Percentiles rank a stretch among this genome's conserved stretches.
phyloP scores from a whole-genome alignment of 768 basidiomycete species.

The Hericium alpestre region DNA sequence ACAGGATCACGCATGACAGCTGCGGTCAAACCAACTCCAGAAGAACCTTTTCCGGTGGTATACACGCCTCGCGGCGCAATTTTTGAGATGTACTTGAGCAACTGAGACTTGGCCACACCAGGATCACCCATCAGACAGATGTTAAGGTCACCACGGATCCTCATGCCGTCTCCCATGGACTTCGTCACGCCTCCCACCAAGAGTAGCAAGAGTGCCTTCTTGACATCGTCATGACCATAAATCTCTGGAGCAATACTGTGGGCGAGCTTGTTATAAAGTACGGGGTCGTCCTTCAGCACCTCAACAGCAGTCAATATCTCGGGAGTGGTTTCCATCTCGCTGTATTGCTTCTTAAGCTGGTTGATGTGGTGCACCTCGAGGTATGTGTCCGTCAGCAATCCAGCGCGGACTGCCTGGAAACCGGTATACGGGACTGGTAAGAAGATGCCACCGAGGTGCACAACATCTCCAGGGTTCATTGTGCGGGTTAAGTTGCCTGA shows the following conservation, averaged over 20 bases:
- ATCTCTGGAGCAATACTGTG: slow-evolving; percentile 97
- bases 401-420: slow-evolving; percentile 93
- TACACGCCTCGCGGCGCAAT: slow-evolving; percentile 96
- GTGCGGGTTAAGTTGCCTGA: slow-evolving; percentile 81
- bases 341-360: slow-evolving; percentile 97
- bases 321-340: slow-evolving; percentile 85
- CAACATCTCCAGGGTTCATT: slow-evolving; percentile 93
- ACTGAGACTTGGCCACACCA: slow-evolving; percentile 95
- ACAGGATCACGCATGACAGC: slow-evolving; percentile 99
- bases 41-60: slow-evolving; percentile 97
- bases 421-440: slow-evolving; percentile 97
- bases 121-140: slow-evolving; percentile 99
- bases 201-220: slow-evolving; percentile 86
- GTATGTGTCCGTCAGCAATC: slow-evolving; percentile 94
- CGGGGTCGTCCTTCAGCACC: slow-evolving; percentile 60
- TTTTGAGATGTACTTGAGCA: slow-evolving; percentile 97
- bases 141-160: slow-evolving; percentile 95
- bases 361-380: slow-evolving; percentile 84
- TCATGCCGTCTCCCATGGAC: slow-evolving; percentile 93
- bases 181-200: slow-evolving; percentile 96
- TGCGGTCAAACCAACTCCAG: slow-evolving; percentile 96
- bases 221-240: slow-evolving; percentile 94
- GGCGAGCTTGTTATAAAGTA: slow-evolving; percentile 81
- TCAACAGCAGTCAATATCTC: slow-evolving; percentile 63
- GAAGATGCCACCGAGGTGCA: slow-evolving; percentile 93